phyloP scores from a whole-genome alignment of 129 eudicot species.

The Deinandra increscens region DNA sequence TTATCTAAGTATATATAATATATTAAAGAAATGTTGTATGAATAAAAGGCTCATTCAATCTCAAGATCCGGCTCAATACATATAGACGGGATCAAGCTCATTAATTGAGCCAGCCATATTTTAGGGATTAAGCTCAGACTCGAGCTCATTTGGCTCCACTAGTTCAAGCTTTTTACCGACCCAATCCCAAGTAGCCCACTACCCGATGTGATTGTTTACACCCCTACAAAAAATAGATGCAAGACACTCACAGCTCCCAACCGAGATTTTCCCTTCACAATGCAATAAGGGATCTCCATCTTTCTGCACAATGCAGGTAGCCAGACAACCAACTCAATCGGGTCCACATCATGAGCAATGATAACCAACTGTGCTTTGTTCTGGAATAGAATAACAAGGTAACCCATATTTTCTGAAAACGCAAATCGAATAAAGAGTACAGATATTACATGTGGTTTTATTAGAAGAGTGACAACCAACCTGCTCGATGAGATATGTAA shows the following conservation, averaged over 20 bases:
- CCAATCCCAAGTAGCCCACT: no score
- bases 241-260: constrained; percentile 53
- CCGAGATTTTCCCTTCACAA: constrained; percentile 57
- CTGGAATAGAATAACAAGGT: constrained; percentile 35
- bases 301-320: constrained; percentile 93
- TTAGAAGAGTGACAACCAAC: constrained; percentile 18
- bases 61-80: no score
- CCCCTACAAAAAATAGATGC: background rate
- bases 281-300: constrained; percentile 94
- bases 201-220: no score
- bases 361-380: constrained; percentile 88
- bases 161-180: no score
- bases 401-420: background rate
- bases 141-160: no score
- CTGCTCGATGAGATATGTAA: constrained; percentile 92
- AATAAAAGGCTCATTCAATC: no score
- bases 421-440: background rate
- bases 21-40: no score
- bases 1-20: no score
- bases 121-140: no score
- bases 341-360: constrained; percentile 95
- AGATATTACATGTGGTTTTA: background rate
- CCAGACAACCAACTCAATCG: constrained; percentile 96
- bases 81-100: no score
- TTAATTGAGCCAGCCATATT: no score